These are phyloP conservation scores for Kernera saxatilis DNA, from an alignment of 345 rosid genomes.

Conservation along the genomic window DNA sequence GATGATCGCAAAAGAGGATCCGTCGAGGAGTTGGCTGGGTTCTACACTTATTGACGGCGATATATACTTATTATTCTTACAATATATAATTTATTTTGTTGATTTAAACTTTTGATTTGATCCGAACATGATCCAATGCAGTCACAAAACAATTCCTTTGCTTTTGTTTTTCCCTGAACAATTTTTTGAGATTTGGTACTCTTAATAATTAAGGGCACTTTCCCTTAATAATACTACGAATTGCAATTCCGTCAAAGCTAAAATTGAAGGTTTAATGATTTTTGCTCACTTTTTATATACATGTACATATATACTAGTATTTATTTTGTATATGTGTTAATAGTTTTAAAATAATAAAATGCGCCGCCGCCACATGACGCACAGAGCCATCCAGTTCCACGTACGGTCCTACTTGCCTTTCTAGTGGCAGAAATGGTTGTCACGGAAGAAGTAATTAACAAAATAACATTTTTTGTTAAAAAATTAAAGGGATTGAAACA, in stretches of 20 bases:
- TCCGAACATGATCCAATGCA: background rate
- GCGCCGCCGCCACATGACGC: constrained; percentile 11
- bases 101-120: background rate
- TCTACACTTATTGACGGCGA: constrained; percentile 46
- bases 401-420: constrained; percentile 22
- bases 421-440: background rate
- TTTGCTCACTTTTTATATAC: background rate
- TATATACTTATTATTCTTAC: background rate
- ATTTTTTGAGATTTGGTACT: background rate
- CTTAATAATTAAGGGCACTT: background rate
- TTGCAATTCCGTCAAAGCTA: background rate
- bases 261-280: background rate
- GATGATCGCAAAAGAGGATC: background rate
- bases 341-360: background rate
- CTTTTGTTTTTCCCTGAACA: background rate
- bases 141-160: background rate
- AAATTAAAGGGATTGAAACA: too few relatives aligned
- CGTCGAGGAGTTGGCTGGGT: constrained; percentile 38
- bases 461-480: too few relatives aligned
- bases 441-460: background rate
- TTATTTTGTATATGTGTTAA: too few relatives aligned
- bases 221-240: background rate
- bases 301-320: background rate
- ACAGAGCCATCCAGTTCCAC: background rate
- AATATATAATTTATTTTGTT: background rate